Base-by-base conservation (phyloP, 2,329 filamentous ascomycete species). In the Tolypocladium sp. region DNA sequence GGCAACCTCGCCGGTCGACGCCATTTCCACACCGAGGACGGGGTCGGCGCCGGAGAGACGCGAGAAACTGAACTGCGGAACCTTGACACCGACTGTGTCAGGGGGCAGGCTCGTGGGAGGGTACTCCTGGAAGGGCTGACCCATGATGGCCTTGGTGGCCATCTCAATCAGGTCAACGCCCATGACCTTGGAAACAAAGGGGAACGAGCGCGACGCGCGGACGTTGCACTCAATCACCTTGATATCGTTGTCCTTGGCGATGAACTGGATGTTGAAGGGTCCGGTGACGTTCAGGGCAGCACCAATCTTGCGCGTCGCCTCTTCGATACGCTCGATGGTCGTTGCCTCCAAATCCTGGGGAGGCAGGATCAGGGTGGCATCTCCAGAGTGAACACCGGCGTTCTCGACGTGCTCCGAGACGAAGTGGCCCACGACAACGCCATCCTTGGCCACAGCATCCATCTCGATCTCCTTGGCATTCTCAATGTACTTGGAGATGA, bases 211-310 rank as follows among this genome's bases (percentile, higher is more conserved):
- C 53, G 94, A 97, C 20, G 94, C 94, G 63, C 94, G 88, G 61
- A 97, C 94, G 69, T 99, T 99, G 77, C 94, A 97, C 78, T 99
- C 94, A 64, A 99, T 99, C 65, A 99, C 94, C 81, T 97, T 97
- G 81, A 99, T 97, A 66, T 97, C 93, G 73, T 97, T 97, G 74
- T 97, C 92, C 79, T 97, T 97, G 68, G 94, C 94, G 69, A 99
- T 99, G 79, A 99, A 97, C 73, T 99, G 94, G 63, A 99, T 99
- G 77, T 99, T 99, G 83, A 89, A 97, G 27, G 94, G 94, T 56
- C 94, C 94, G 46, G 94, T 97, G 59, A 99, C 89, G 72, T 97
- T 97, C 60, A 97, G 83, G 20, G 94, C 93, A 63, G 89, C 87
- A 65, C 89, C 94, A 67, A 99, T 97, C 83, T 97, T 97, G 66